Base-by-base conservation (phyloP, 305 asterid species). In the Fraxinus paxiana region DNA sequence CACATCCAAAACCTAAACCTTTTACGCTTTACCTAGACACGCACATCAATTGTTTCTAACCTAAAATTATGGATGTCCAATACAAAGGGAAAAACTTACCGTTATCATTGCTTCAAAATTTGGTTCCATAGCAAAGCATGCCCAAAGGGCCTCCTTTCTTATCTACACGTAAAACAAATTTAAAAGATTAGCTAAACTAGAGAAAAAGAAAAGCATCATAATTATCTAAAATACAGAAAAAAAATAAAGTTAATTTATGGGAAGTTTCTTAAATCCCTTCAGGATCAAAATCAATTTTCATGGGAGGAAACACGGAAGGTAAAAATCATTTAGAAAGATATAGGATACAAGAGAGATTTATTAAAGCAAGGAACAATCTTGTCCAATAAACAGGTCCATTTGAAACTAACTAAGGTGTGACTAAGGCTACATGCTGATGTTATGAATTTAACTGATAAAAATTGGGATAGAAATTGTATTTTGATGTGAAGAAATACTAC, bases 141-240 rank as follows among this genome's bases (percentile, higher is more conserved):
- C 97, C 98, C 98, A 96, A 56, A 94, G 97, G 79, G 99, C 99
- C 87, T 96, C 99, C 89, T 96, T 96, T 82, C 99, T 90, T 88
- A 94, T 89, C 99, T 94, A 83, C 84, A 87, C 74, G 30, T 35
- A 77, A 56, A 82, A 82, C 51, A 78, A 75, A 82, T 10, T 24
- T 26, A 37, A 35, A 37, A 74, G 54, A 59, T 80, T 79, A 81
- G 82, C 31, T 28, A 77, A 38, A 26, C 22, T 72, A 54, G 38
- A 79, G 65, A 77, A 71, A 77, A 70, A 34, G n/a, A 34, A 18
- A 20, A 77, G 22, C 33, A 51, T 30, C 67, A 76, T 31, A 18
- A 48, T 5, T 15, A 76, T 63, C 67, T 30, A 18, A 73, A 35
- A 24, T 38, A 20, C 30, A 59, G 13, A 56, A 18, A 6, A 20